Evolutionary conservation across 228 moss, liverwort and hornwort species (phyloP).

Genomic region (Sphagnum fallax): DNA sequence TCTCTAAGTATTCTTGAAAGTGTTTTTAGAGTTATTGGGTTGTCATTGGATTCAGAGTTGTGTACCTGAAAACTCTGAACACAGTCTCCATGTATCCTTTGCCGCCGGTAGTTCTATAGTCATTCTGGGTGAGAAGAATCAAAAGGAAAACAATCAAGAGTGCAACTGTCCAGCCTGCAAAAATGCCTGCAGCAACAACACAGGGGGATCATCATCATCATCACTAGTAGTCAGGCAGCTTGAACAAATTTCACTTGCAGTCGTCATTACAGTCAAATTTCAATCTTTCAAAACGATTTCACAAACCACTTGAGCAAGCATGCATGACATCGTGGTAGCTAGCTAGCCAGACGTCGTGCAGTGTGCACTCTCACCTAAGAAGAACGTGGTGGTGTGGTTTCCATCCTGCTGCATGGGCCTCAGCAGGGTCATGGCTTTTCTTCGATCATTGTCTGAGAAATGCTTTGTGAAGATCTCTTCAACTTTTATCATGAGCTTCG

Average conservation of each 20-base stretch:
- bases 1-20: too few relatives aligned
- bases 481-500: constrained; percentile 45
- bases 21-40: too few relatives aligned
- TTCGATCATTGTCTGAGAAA: constrained; percentile 57
- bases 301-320: too few relatives aligned
- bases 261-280: too few relatives aligned
- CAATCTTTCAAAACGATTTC: neutral
- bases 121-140: constrained; percentile 17
- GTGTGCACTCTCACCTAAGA: constrained; percentile 30
- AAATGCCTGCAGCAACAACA: constrained; percentile 37
- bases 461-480: constrained; percentile 65
- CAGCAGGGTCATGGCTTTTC: constrained; percentile 65
- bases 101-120: constrained; percentile 34
- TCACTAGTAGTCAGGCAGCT: too few relatives aligned
- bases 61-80: constrained; percentile 58
- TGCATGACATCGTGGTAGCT: too few relatives aligned
- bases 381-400: constrained; percentile 44
- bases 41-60: neutral
- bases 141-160: constrained; percentile 34
- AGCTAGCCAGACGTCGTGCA: too few relatives aligned
- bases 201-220: too few relatives aligned
- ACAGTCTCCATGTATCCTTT: constrained; percentile 49
- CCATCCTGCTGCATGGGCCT: constrained; percentile 56
- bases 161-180: constrained; percentile 52
- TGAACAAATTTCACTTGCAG: too few relatives aligned